A percentile compares a stretch with the other conserved stretches of the same genome.
Conservation (phyloP, 106 monocot species). For the Apostasia shenzhenica region DNA sequence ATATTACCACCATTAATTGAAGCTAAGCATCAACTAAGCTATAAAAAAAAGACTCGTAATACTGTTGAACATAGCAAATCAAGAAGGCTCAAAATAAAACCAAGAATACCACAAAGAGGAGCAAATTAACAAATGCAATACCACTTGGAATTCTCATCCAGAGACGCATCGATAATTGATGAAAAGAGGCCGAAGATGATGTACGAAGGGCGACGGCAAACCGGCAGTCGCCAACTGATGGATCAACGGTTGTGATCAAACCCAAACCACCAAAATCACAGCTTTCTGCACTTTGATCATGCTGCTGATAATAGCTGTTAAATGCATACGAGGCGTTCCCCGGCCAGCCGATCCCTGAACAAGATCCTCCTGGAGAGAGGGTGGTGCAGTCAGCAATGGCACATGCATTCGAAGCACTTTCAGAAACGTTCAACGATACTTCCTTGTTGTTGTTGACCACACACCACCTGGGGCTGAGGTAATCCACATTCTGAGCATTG, state of each 20-base stretch:
- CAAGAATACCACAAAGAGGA: background rate
- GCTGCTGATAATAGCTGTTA: conserved; percentile 80
- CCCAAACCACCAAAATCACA: conserved; percentile 81
- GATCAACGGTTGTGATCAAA: conserved; percentile 84
- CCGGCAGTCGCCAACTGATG: conserved; percentile 66
- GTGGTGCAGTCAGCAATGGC: conserved; percentile 60
- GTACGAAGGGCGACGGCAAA: conserved; percentile 46
- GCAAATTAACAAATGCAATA: conserved; percentile 3
- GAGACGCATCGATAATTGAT: background rate
- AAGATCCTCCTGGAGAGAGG: conserved; percentile 74
- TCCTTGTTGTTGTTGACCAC: conserved; percentile 75
- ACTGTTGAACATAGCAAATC: no score
- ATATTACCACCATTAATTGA: no score
- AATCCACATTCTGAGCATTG: conserved; percentile 58
- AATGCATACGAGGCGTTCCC: conserved; percentile 84
- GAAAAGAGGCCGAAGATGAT: conserved; percentile 23
- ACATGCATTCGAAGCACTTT: conserved; percentile 40
- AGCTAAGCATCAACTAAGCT: no score
- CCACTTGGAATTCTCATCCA: background rate
- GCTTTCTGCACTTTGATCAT: conserved; percentile 59
- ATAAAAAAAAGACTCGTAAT: no score
- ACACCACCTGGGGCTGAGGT: conserved; percentile 82
- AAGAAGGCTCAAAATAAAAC: no score
- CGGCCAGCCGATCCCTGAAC: conserved; percentile 50
- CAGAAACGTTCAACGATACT: conserved; percentile 46